These are phyloP conservation scores for Hypoxylon intermedium DNA, from an alignment of 495 filamentous ascomycete genomes.

Conservation along the genomic window DNA sequence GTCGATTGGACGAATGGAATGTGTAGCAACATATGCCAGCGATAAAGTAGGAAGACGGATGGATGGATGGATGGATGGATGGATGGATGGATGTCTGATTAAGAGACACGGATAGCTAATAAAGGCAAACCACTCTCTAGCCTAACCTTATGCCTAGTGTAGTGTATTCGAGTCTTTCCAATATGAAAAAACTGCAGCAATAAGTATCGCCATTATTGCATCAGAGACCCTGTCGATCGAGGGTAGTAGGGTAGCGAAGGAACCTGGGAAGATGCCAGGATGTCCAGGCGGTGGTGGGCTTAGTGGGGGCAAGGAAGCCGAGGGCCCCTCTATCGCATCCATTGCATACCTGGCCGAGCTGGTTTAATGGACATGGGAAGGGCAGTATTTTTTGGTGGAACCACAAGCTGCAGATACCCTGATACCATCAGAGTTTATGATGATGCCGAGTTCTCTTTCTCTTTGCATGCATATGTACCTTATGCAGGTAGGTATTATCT, in stretches of 20 bases:
- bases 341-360: too few species aligned
- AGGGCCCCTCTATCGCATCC: too few species aligned
- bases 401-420: constrained; percentile 1
- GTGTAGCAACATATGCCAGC: neutral
- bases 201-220: constrained; percentile 34
- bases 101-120: constrained; percentile 3
- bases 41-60: neutral
- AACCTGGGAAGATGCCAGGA: neutral
- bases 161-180: constrained; percentile 16
- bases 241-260: constrained; percentile 14
- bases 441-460: constrained; percentile 9
- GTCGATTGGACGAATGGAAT: constrained; percentile 27
- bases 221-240: constrained; percentile 32
- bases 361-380: constrained; percentile 24
- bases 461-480: neutral
- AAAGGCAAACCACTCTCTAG: constrained; percentile 10
- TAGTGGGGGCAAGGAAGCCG: too few species aligned
- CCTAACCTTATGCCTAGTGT: constrained; percentile 30
- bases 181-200: constrained; percentile 20
- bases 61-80: constrained; percentile 3
- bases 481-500: neutral
- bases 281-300: neutral
- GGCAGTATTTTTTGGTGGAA: constrained; percentile 12
- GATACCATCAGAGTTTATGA: constrained; percentile 6
- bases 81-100: constrained; percentile 13